A percentile compares a stretch with the other conserved stretches of the same genome.
phyloP scores from a whole-genome alignment of 2,329 filamentous ascomycete species.

The Pseudofabraea citricarpa region DNA sequence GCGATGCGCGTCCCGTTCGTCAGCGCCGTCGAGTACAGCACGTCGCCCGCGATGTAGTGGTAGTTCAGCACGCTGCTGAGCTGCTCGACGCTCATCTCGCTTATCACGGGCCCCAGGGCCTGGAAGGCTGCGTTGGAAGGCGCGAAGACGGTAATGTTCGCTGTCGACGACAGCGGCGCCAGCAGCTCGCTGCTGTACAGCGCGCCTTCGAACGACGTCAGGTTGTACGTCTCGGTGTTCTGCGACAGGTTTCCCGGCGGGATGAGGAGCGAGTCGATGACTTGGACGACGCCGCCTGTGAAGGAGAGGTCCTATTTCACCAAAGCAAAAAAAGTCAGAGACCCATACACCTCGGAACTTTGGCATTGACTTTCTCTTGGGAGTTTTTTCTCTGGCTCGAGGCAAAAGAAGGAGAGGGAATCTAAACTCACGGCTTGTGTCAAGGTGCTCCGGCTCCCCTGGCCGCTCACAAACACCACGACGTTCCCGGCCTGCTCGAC shows the following conservation, averaged over 20 bases:
- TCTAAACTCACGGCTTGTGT: conserved; percentile 23
- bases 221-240: conserved; percentile 31
- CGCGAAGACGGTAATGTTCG: conserved; percentile 46
- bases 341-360: no score
- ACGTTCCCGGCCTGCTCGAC: conserved; percentile 38
- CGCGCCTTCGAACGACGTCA: conserved; percentile 32
- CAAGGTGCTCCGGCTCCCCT: conserved; percentile 38
- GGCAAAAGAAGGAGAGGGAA: neutral
- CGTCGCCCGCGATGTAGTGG: conserved; percentile 25
- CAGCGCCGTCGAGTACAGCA: conserved; percentile 28
- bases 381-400: neutral
- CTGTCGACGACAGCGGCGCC: conserved; percentile 29
- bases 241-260: conserved; percentile 36
- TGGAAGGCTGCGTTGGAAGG: conserved; percentile 31
- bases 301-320: conserved; percentile 38
- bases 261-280: conserved; percentile 46
- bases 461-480: conserved; percentile 34
- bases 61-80: conserved; percentile 29
- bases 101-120: conserved; percentile 29
- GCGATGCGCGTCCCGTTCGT: conserved; percentile 23
- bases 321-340: no score
- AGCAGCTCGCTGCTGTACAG: conserved; percentile 27
- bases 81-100: conserved; percentile 21
- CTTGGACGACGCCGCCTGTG: conserved; percentile 44
- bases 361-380: neutral